These are phyloP conservation scores for Fusarium sp. DNA, from an alignment of 2,329 filamentous ascomycete genomes.

Conservation along the genomic window DNA sequence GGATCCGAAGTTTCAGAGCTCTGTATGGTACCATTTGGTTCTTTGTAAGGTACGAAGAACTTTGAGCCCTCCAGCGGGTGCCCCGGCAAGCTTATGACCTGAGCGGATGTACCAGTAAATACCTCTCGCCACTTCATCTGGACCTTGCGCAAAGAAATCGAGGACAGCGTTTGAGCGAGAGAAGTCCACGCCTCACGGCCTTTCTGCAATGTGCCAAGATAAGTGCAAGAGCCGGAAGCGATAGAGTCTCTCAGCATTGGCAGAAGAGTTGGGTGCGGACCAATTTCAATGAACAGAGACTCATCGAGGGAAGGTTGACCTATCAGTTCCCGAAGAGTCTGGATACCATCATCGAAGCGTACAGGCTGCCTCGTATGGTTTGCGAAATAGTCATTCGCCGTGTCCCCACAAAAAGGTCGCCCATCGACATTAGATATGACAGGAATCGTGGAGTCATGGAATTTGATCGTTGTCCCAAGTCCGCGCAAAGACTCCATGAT, in stretches of 20 bases:
- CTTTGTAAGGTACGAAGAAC: neutral
- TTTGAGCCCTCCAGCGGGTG: neutral
- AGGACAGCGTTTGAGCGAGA: neutral
- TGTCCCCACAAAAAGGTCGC: neutral
- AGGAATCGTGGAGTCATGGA: neutral
- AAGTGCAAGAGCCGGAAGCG: neutral
- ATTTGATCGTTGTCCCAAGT: neutral
- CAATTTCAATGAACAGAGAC: constrained; percentile 1
- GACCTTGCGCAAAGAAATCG: neutral
- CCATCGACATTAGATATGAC: constrained; percentile 2
- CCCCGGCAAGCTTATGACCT: neutral
- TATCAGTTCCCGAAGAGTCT: neutral
- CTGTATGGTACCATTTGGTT: neutral
- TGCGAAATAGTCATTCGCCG: neutral
- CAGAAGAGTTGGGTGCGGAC: neutral
- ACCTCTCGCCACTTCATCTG: neutral
- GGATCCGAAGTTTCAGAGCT: fast-evolving
- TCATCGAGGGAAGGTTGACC: neutral
- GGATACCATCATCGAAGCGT: neutral
- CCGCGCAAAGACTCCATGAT: neutral
- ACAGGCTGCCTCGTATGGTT: constrained; percentile 1
- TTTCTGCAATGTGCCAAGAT: constrained; percentile 1
- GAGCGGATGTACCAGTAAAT: neutral
- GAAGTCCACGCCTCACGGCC: neutral
- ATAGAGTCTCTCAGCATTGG: neutral